phyloP scores from a whole-genome alignment of 2,329 filamentous ascomycete genomes.

The Fusarium nanum region DNA sequence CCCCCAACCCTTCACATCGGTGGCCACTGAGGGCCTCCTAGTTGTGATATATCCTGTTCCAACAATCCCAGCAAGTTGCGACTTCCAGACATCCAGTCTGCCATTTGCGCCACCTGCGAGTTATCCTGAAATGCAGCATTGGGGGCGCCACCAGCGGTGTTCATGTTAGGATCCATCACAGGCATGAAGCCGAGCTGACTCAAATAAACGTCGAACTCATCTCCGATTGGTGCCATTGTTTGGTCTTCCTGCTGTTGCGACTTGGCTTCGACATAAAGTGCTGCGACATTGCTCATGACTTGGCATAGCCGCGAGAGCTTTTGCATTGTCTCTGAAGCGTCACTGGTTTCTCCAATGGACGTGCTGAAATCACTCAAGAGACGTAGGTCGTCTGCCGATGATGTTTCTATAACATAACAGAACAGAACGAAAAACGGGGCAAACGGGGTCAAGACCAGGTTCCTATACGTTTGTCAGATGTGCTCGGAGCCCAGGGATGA shows the following conservation, averaged over 20 bases:
- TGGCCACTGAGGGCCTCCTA: conserved; percentile 54
- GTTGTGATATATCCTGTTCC: conserved; percentile 68
- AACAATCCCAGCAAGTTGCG: conserved; percentile 73
- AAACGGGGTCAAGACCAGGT: conserved; percentile 67
- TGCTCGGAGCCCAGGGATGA: background rate
- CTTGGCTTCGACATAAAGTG: conserved; percentile 71
- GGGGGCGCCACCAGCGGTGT: conserved; percentile 24
- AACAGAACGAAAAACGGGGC: conserved; percentile 71
- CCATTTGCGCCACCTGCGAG: conserved; percentile 60
- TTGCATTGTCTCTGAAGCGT: conserved; percentile 67
- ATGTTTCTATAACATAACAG: conserved; percentile 67
- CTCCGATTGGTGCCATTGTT: conserved; percentile 62
- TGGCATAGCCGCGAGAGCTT: conserved; percentile 72
- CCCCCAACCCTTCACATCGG: conserved; percentile 32
- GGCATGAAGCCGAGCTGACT: conserved; percentile 72
- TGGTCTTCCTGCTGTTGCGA: conserved; percentile 59
- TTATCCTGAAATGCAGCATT: conserved; percentile 41
- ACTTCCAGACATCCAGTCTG: conserved; percentile 75
- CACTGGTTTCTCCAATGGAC: conserved; percentile 64
- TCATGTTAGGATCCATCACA: conserved; percentile 47
- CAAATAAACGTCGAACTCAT: conserved; percentile 74
- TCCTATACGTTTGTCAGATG: conserved; percentile 53
- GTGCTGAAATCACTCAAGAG: conserved; percentile 67
- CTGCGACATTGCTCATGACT: conserved; percentile 70
- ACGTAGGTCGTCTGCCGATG: conserved; percentile 63